Conservation (phyloP, 768 basidiomycete genomes). For the Naganishia kalamii region DNA sequence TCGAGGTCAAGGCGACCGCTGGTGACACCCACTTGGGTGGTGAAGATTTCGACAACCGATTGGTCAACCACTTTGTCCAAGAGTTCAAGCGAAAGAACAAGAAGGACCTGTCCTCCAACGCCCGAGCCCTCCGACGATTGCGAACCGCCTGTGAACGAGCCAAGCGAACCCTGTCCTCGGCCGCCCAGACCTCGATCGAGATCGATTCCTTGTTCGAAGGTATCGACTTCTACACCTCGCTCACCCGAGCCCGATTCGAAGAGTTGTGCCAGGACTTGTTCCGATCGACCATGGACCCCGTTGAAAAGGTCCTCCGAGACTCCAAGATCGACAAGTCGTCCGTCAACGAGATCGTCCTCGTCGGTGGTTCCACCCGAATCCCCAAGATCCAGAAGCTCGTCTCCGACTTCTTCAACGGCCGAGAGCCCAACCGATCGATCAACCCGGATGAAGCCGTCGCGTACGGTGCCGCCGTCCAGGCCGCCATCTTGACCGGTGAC, state of each 20-base stretch:
- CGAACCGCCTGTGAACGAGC: constrained; percentile 98
- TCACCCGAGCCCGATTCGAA: constrained; percentile 85
- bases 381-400: constrained; percentile 98
- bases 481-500: constrained; percentile 93
- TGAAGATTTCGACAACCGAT: constrained; percentile 90
- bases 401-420: constrained; percentile 92
- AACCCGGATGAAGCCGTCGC: constrained; percentile 99
- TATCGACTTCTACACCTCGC: constrained; percentile 97
- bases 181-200: constrained; percentile 92
- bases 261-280: constrained; percentile 49
- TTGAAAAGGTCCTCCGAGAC: constrained; percentile 96
- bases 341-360: constrained; percentile 66
- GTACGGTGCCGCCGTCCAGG: constrained; percentile 97
- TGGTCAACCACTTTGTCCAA: constrained; percentile 84
- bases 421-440: constrained; percentile 91
- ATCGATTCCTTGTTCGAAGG: constrained; percentile 97
- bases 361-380: constrained; percentile 81
- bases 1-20: constrained; percentile 86
- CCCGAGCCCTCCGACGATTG: constrained; percentile 91
- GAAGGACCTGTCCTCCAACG: constrained; percentile 83
- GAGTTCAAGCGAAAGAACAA: constrained; percentile 89
- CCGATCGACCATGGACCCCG: constrained; percentile 54
- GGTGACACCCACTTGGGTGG: constrained; percentile 54
- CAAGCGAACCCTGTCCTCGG: constrained; percentile 95
- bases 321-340: constrained; percentile 94